phyloP scores from a whole-genome alignment of 306 rosid genomes.

The Gleditsia sinensis region DNA sequence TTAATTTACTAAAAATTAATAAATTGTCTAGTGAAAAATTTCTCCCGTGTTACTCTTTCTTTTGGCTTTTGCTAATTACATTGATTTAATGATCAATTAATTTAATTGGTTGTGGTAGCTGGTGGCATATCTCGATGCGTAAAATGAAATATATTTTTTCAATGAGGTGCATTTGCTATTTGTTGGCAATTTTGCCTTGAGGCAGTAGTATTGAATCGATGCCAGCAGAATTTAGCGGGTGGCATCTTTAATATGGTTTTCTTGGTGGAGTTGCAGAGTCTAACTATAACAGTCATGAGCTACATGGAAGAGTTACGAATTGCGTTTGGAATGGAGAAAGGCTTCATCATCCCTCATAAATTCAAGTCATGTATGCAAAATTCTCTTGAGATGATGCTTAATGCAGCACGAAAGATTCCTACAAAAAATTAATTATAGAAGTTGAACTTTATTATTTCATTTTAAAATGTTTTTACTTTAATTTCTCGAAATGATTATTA shows the following conservation, averaged over 20 bases:
- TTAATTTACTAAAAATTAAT: too few species aligned
- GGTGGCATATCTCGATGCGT: neutral
- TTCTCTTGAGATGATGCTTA: constrained; percentile 38
- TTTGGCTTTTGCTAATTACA: too few species aligned
- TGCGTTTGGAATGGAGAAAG: constrained; percentile 50
- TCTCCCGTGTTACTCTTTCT: too few species aligned
- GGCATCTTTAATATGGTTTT: neutral
- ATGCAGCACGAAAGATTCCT: constrained; percentile 27
- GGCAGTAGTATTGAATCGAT: too few species aligned
- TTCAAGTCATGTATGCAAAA: constrained; percentile 46
- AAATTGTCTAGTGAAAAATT: too few species aligned
- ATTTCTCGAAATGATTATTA: too few species aligned
- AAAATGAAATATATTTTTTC: neutral
- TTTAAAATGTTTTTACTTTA: too few species aligned
- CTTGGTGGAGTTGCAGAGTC: constrained; percentile 31
- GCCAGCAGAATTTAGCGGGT: too few species aligned
- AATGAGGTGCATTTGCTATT: too few species aligned
- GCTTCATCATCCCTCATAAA: constrained; percentile 41
- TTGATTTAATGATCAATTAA: neutral
- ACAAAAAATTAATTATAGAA: neutral
- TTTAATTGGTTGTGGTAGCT: neutral
- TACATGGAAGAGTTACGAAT: constrained; percentile 52
- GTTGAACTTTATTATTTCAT: neutral
- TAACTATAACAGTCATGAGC: constrained; percentile 44
- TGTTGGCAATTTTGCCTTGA: too few species aligned